Base-by-base conservation (phyloP, 495 filamentous ascomycete species). In the Neurospora sp. region DNA sequence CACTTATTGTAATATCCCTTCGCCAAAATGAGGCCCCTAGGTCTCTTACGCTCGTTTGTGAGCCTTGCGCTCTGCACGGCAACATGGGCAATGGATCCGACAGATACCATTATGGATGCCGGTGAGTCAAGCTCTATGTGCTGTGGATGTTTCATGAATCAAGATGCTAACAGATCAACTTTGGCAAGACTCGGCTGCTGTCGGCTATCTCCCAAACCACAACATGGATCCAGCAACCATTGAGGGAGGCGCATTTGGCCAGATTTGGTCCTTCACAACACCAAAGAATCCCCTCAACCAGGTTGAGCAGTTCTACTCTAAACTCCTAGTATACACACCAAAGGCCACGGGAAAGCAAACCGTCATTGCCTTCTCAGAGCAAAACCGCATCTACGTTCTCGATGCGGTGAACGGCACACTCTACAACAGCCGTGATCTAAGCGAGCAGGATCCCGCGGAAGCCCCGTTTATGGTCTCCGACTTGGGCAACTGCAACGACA, bases 331-430 rank as follows among this genome's bases (percentile, higher is more conserved):
- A 12, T 81, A 76, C 69, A 81, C 78, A 5, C 78, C 76, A 12
- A 72, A 39, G 27, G 72, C 73, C 10, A 75, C 76, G 2, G 79
- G 78, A 23, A 73, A 73, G 14, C 78, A 82, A 74, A 72, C 79
- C 42, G 77, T 77, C 31, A 76, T 80, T 62, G 75, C 76, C 48
- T 77, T 78, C 14, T 78, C 77, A 35, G 78, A 78, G 72, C 76
- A 73, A 40, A 82, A 80, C 66, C 73, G 77, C 69, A 77, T 80
- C 40, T 80, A 81, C 66, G 72, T 79, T 12, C 72, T 82, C 62
- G 78, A 82, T 69, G 80, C 78, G 2, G 76, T 75, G 12, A 80
- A 76, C 69, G 80, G 80, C 27, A 76, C 73, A 12, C 48, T 79
- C 6, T 69, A 75, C 46, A 75, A 72, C 27, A 75, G 20, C 39